Evolutionary conservation across 108 stramenopile genomes (phyloP), one percentile per base, ranked within the genome.

Genomic region (Skeletonema tropicum): DNA sequence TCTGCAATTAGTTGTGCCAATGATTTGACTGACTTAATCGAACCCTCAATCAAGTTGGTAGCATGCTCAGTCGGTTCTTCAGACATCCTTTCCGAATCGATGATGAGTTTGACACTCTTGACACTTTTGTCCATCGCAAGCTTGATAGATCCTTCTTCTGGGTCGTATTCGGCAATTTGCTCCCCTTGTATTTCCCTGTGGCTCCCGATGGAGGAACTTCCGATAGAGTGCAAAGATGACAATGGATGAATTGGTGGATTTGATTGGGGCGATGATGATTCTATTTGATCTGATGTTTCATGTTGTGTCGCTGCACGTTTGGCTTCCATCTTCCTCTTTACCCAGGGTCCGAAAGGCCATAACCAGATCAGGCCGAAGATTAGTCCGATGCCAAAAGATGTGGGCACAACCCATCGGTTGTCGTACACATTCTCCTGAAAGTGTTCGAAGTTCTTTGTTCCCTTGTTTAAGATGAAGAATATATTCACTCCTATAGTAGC

Each of bases 391-490:
- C 76, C 84, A 55, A 70, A 76, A 4, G 67, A 66, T 21, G 79
- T 65, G 9, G 64, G 75, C 0, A 76, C 32, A 19, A 60, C 74
- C 66, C 74, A 75, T 14, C 46, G 60, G 25, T 35, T 19, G 25
- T 75, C 66, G 42, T 75, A 70, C 4, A 80, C 76, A 39, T 85
- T 71, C 41, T 80, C 57, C 13, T 60, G 62, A 26, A 76, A 75
- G 41, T 65, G 45, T 5, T 41, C 32, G 52, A 74, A 68, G 17
- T 76, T 80, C 77, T 58, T 33, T 0, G 69, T 48, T 13, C 86
- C 85, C 74, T 90, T 88, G 78, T 80, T 66, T 26, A 88, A 62
- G 45, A 85, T 73, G 65, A 76, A 90, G 57, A 86, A 89, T 23
- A 77, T 21, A 65, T 86, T 58, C 17, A 86, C 75, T 19, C 74